A percentile compares a stretch with the other conserved stretches of the same genome.
phyloP scores from a whole-genome alignment of 768 basidiomycete species.

The Royoungia palumana region DNA sequence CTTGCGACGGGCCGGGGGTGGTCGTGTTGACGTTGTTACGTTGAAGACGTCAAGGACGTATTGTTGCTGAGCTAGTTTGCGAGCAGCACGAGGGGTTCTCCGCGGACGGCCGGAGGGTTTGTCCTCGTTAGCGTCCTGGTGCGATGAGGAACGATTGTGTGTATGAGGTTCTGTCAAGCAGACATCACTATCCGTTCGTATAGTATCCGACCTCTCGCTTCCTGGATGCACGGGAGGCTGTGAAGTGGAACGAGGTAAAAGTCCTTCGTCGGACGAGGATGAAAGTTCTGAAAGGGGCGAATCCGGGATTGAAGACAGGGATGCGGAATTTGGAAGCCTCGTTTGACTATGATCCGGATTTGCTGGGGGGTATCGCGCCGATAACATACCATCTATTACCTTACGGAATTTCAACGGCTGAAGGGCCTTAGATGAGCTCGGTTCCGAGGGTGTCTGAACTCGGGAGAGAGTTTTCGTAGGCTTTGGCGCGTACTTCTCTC shows the following conservation, averaged over 20 bases:
- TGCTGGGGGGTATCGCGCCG: slow-evolving; percentile 24
- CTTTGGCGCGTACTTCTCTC: slow-evolving; percentile 28
- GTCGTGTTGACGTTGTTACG: slow-evolving; percentile 23
- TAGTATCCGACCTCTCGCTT: background rate
- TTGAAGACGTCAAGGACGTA: slow-evolving; percentile 40
- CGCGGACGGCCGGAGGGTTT: slow-evolving; percentile 29
- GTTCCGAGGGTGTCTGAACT: slow-evolving; percentile 8
- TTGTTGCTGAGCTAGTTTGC: slow-evolving; percentile 39
- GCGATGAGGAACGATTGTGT: slow-evolving; percentile 4
- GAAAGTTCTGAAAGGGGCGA: slow-evolving; percentile 24
- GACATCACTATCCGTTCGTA: background rate
- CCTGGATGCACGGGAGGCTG: background rate
- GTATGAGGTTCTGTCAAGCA: slow-evolving; percentile 12
- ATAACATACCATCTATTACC: slow-evolving; percentile 37
- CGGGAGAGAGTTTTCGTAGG: slow-evolving; percentile 14
- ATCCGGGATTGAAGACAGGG: slow-evolving; percentile 6
- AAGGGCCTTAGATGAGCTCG: slow-evolving; percentile 18
- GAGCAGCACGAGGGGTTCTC: slow-evolving; percentile 50
- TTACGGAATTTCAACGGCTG: slow-evolving; percentile 39
- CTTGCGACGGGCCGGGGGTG: slow-evolving; percentile 45
- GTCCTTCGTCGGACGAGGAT: slow-evolving; percentile 18
- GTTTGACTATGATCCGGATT: slow-evolving; percentile 14
- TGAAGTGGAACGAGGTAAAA: background rate
- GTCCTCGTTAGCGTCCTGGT: slow-evolving; percentile 9
- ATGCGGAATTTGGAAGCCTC: slow-evolving; percentile 1